Base-by-base conservation (phyloP, 1,139 yeast species). In the Debaryomyces robertsiae region DNA sequence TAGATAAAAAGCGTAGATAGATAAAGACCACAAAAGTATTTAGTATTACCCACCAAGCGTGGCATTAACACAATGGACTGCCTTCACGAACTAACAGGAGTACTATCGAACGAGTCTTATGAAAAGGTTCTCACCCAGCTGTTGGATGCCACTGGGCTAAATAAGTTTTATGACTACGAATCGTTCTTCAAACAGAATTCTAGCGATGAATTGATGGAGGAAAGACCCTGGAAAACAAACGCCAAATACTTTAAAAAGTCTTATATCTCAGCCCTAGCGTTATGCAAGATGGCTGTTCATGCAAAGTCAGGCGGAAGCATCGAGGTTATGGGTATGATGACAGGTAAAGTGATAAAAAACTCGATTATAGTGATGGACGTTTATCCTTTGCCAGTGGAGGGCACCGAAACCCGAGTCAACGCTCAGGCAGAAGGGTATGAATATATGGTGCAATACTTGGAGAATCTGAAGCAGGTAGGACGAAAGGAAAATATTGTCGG, bases 341-440 rank as follows among this genome's bases (percentile, higher is more conserved):
- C 93, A 0, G 98, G 98, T 0, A 82, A 82, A 49, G 75, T 87
- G 9, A 63, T 73, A 3, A 76, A 69, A 1, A 65, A 75, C 33
- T 73, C 77, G 10, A 79, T 93, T 46, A 75, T 88, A 3, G 85
- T 93, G 1, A 75, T 83, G 74, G 97, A 91, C 58, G 84, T 82
- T 4, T 93, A 86, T 59, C 83, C 91, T 4, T 65, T 93, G 34
- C 98, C 98, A 0, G 97, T 91, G 1, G 95, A 88, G 61, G 98
- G 98, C 1, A 90, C 98, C 0, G 98, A 93, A 59, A 89, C 97
- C 0, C 65, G 98, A 42, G 98, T 93, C 24, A 93, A 93, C 61
- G 98, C 98, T 0, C 90, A 87, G 57, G 83, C 84, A 16, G 97
- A 91, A 55, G 96, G 95, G 0, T 91, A 90, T 59, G 98, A 91